Percentiles rank a stretch among this genome's conserved stretches.
These are phyloP conservation scores for Dendrobium catenatum DNA, from an alignment of 106 monocot species.

Conservation along the genomic window DNA sequence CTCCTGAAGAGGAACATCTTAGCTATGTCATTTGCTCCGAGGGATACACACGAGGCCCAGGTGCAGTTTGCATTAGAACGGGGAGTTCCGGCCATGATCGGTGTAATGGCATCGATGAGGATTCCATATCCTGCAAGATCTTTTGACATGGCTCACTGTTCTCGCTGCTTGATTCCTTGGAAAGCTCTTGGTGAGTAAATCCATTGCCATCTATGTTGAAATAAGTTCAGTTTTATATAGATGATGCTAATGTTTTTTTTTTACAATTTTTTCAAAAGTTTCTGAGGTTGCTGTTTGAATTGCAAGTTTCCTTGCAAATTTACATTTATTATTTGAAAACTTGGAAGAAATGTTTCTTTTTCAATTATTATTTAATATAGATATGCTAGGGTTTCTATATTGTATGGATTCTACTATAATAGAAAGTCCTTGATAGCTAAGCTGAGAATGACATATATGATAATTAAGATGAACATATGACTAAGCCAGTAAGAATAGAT, in stretches of 20 bases:
- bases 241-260: not conserved
- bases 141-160: constrained; percentile 57
- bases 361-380: not conserved
- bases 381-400: not conserved
- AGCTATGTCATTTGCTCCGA: constrained; percentile 60
- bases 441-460: not conserved
- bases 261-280: not conserved
- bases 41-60: constrained; percentile 61
- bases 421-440: not conserved
- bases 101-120: constrained; percentile 43
- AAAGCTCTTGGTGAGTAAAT: constrained; percentile 17
- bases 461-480: no score
- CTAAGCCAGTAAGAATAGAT: no score
- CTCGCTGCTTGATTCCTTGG: constrained; percentile 60
- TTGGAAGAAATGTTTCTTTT: no score
- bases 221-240: not conserved
- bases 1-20: constrained; percentile 47
- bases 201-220: not conserved
- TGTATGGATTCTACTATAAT: not conserved
- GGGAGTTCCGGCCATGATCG: constrained; percentile 60
- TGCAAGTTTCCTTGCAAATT: not conserved
- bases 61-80: constrained; percentile 64
- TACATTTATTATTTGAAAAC: no score
- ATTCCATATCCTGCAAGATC: constrained; percentile 49
- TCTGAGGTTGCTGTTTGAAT: not conserved